Evolutionary conservation across 495 filamentous ascomycete species (phyloP).

Genomic region (Hypoxylon cercidicola): DNA sequence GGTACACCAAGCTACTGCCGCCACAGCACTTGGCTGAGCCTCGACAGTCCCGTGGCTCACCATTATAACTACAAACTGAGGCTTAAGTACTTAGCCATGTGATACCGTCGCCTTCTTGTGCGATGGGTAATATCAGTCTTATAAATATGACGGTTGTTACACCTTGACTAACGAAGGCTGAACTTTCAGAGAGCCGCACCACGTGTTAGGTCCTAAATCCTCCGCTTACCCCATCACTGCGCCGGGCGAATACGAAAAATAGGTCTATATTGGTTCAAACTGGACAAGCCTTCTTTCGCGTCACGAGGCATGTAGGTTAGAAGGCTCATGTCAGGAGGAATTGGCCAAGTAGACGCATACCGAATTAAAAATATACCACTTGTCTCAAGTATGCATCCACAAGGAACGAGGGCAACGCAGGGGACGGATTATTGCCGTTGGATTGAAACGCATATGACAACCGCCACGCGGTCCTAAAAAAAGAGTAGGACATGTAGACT

Average conservation of each 20-base stretch:
- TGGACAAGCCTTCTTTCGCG: background rate
- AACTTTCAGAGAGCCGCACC: slow-evolving; percentile 1
- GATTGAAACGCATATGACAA: no score
- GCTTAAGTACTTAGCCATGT: background rate
- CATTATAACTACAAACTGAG: background rate
- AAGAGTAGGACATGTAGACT: no score
- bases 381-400: no score
- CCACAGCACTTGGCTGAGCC: background rate
- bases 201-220: background rate
- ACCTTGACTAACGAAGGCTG: background rate
- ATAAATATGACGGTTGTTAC: background rate
- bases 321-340: no score
- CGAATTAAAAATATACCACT: no score
- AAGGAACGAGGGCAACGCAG: no score
- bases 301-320: background rate
- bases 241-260: background rate
- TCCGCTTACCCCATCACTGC: background rate
- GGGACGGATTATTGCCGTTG: no score
- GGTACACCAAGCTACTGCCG: background rate
- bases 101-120: background rate
- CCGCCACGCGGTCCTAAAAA: no score
- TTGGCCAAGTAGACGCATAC: no score
- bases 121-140: background rate
- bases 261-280: background rate
- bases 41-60: background rate